Conservation (phyloP, 2,329 filamentous ascomycete genomes). For the Fusarium domesticum region DNA sequence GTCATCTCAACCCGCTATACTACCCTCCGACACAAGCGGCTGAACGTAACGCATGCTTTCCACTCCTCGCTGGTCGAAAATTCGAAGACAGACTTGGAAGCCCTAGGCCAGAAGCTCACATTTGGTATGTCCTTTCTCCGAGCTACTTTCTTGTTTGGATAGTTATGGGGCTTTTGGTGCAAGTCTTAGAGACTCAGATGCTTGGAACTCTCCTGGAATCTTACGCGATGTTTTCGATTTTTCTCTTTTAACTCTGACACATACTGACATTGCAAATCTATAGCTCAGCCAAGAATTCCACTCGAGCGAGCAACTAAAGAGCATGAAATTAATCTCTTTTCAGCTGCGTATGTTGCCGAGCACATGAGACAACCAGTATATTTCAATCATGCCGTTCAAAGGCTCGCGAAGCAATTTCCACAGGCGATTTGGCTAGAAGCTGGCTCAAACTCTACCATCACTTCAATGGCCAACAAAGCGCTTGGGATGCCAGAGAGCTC, state of each 20-base stretch:
- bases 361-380: conserved; percentile 42
- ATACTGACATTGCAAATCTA: conserved; percentile 23
- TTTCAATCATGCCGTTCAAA: conserved; percentile 41
- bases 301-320: neutral
- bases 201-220: too few relatives aligned
- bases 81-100: too few relatives aligned
- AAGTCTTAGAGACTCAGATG: too few relatives aligned
- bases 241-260: too few relatives aligned
- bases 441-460: conserved; percentile 4
- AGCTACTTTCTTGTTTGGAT: too few relatives aligned
- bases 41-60: conserved; percentile 47
- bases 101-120: too few relatives aligned
- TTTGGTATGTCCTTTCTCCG: too few relatives aligned
- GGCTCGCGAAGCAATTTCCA: conserved; percentile 30
- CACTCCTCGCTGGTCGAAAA: conserved; percentile 45
- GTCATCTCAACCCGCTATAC: conserved; percentile 23
- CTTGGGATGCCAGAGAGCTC: neutral
- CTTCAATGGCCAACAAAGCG: conserved; percentile 2
- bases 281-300: neutral
- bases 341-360: neutral
- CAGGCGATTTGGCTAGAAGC: conserved; percentile 6
- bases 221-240: too few relatives aligned
- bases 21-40: conserved; percentile 30
- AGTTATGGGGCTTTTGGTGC: too few relatives aligned
- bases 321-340: neutral